phyloP scores from a whole-genome alignment of 2,329 filamentous ascomycete species.

The Fusarium poae region DNA sequence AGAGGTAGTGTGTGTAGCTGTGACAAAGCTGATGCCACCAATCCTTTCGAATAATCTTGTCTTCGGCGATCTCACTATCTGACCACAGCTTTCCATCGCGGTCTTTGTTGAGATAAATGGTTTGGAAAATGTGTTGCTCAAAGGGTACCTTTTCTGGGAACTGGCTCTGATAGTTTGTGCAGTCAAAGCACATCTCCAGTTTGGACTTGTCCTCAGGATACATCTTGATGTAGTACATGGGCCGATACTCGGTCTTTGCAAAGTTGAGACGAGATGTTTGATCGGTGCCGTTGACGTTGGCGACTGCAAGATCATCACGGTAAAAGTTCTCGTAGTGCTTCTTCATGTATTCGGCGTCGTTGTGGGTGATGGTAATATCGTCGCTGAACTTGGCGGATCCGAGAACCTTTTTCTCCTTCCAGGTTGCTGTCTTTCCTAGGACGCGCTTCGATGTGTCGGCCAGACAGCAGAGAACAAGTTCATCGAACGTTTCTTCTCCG shows the following conservation, averaged over 20 bases:
- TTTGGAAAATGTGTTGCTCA: constrained; percentile 56
- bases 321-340: constrained; percentile 40
- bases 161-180: constrained; percentile 38
- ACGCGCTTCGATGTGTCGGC: constrained; percentile 31
- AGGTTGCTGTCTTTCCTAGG: constrained; percentile 26
- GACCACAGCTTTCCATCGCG: constrained; percentile 32
- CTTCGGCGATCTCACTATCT: constrained; percentile 28
- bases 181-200: constrained; percentile 38
- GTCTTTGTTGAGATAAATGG: constrained; percentile 67
- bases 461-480: constrained; percentile 33
- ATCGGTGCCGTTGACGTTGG: constrained; percentile 23
- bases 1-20: constrained; percentile 31
- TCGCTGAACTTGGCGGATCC: constrained; percentile 35
- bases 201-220: constrained; percentile 35
- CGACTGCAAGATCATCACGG: constrained; percentile 23
- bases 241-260: constrained; percentile 33
- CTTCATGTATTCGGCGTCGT: constrained; percentile 34
- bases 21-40: constrained; percentile 39
- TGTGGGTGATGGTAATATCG: constrained; percentile 34
- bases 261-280: constrained; percentile 26
- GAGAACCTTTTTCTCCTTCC: constrained; percentile 34
- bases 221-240: constrained; percentile 43
- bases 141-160: constrained; percentile 34
- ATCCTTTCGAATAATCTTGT: constrained; percentile 35
- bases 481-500: constrained; percentile 28